Base-by-base conservation (phyloP, 73 alveolate genomes). In the Tetrahymena thermophila region DNA sequence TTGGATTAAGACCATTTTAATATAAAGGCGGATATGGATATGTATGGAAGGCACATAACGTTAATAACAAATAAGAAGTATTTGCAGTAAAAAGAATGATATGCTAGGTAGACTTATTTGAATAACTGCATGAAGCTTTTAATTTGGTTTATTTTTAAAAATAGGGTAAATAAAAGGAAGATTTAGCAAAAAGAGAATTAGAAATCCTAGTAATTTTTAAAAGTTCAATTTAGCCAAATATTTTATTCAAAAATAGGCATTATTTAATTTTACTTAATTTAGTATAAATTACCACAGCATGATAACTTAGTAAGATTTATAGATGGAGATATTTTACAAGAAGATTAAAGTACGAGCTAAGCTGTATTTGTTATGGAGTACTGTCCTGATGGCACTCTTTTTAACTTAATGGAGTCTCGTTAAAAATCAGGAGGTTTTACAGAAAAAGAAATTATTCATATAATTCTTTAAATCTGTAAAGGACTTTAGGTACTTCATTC, bases 401-500 rank as follows among this genome's bases (percentile, higher is more conserved):
- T 94, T 43, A 94, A 94, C 85, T 94, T 94, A 25, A 84, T 94
- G 95, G 96, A 94, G 11, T 71, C 35, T 28, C 35, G 89, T 13
- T 71, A 71, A 71, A 71, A 71, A 71, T 71, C 89, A 71, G 89
- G 89, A 71, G 89, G 89, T 11, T 71, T 71, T 28, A 37, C 89
- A 84, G 96, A 94, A 85, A 35, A 83, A 14, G 44, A 84, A 43
- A 85, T 94, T 85, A 14, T 94, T n/a, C 38, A 83, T 34, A 84
- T 84, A 23, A 35, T 16, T 14, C 85, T 85, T 85, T 84, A 94
- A 56, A 94, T 94, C 15, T 85, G 95, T 11, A 44, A 83, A 40
- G 96, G 96, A n/a, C 89, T 94, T 16, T 85, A 94, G 58, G 94
- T 94, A 10, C 71, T 94, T 34, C 96, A 94, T 56, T 57, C 96